phyloP scores from a whole-genome alignment of 2,329 filamentous ascomycete species.

The Aspergillus ustus region DNA sequence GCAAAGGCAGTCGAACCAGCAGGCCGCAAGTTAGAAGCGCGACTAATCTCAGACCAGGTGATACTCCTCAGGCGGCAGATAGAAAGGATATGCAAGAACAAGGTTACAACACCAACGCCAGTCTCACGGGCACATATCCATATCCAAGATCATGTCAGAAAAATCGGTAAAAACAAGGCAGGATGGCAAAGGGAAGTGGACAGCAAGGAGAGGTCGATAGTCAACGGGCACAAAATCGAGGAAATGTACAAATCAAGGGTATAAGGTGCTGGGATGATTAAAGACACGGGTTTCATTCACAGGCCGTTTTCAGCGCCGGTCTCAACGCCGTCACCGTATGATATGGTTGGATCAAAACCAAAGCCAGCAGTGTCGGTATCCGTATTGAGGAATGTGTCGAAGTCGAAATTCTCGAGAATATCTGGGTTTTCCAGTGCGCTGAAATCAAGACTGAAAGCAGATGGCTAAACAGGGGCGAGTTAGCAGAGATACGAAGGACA shows the following conservation, averaged over 20 bases:
- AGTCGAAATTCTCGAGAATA: slow-evolving; percentile 63
- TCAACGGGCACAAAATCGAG: slow-evolving; percentile 30
- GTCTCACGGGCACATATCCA: slow-evolving; percentile 39
- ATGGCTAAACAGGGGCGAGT: slow-evolving; percentile 25
- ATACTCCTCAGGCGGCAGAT: slow-evolving; percentile 19
- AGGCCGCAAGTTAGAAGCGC: slow-evolving; percentile 17
- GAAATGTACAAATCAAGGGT: slow-evolving; percentile 47
- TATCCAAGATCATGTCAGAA: slow-evolving; percentile 29
- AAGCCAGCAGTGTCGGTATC: slow-evolving; percentile 50
- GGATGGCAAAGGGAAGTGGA: slow-evolving; percentile 20
- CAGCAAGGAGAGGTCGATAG: slow-evolving; percentile 25
- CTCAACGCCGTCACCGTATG: slow-evolving; percentile 49
- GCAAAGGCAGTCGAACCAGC: slow-evolving; percentile 23
- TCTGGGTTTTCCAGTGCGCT: slow-evolving; percentile 51
- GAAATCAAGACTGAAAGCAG: slow-evolving; percentile 49
- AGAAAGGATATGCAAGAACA: slow-evolving; percentile 33
- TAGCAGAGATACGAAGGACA: slow-evolving; percentile 21
- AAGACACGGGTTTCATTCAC: slow-evolving; percentile 40
- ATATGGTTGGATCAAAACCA: slow-evolving; percentile 47
- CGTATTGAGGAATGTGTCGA: slow-evolving; percentile 68
- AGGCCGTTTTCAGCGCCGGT: slow-evolving; percentile 45
- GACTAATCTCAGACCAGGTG: slow-evolving; percentile 21
- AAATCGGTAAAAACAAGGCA: slow-evolving; percentile 21
- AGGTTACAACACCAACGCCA: slow-evolving; percentile 44
- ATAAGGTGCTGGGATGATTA: slow-evolving; percentile 42